Evolutionary conservation across 352 stramenopile species (phyloP).

Genomic region (Globisporangium nagaii): DNA sequence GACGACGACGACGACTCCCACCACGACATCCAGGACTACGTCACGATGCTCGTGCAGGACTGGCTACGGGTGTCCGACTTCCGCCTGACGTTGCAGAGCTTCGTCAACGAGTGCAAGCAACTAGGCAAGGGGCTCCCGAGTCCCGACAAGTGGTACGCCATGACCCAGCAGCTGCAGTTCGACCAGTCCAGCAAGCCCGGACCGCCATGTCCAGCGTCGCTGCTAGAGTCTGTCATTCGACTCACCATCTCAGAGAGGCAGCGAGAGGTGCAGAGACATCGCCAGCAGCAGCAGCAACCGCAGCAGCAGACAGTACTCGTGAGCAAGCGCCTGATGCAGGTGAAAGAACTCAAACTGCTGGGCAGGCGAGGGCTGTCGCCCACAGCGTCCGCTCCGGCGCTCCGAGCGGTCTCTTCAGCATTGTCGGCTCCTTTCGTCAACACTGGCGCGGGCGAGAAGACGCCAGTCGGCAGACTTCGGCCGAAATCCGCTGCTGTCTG

Average conservation of each 20-base stretch:
- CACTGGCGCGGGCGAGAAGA: neutral
- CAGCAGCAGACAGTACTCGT: slow-evolving; percentile 33
- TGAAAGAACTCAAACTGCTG: slow-evolving; percentile 20
- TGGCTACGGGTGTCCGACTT: slow-evolving; percentile 34
- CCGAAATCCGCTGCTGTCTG: slow-evolving; percentile 43
- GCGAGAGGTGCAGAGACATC: neutral
- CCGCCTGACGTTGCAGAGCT: slow-evolving; percentile 25
- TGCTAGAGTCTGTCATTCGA: slow-evolving; percentile 14
- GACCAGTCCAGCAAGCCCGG: neutral
- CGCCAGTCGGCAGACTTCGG: slow-evolving; percentile 11
- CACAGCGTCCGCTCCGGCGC: slow-evolving; percentile 1
- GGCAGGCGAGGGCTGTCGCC: slow-evolving; percentile 19
- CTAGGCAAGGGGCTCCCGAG: slow-evolving; percentile 13
- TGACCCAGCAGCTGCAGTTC: slow-evolving; percentile 15
- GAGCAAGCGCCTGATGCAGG: slow-evolving; percentile 22
- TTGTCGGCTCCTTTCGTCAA: neutral
- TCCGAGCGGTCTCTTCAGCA: no score
- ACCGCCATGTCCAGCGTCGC: neutral
- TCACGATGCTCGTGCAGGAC: slow-evolving; percentile 40
- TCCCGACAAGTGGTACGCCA: slow-evolving; percentile 19
- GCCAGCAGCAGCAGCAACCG: slow-evolving; percentile 13
- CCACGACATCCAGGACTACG: neutral
- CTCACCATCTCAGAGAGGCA: slow-evolving; percentile 4
- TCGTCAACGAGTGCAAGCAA: slow-evolving; percentile 30
- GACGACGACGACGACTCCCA: slow-evolving; percentile 3